Evolutionary conservation across 2,329 filamentous ascomycete species (phyloP).

Genomic region (Karstenula rhodostoma): DNA sequence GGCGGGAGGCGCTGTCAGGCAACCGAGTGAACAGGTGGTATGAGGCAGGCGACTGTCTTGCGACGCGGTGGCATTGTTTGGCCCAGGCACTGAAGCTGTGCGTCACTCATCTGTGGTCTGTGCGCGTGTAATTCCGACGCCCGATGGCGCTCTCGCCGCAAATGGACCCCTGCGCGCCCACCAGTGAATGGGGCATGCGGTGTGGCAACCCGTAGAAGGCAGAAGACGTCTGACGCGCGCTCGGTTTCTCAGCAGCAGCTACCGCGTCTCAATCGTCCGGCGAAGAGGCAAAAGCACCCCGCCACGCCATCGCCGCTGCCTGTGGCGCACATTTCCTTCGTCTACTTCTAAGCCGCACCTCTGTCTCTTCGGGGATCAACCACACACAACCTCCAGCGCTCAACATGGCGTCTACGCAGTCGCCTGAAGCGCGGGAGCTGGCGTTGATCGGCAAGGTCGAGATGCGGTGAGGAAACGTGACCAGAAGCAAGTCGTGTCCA

Average conservation of each 20-base stretch:
- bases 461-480: conserved; percentile 63
- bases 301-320: conserved; percentile 30
- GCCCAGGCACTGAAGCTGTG: conserved; percentile 14
- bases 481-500: neutral
- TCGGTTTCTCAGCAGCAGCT: conserved; percentile 16
- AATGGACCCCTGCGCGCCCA: conserved; percentile 25
- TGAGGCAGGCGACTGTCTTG: neutral
- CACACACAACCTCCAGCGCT: conserved; percentile 14
- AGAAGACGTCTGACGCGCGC: conserved; percentile 28
- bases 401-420: conserved; percentile 43
- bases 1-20: conserved; percentile 7
- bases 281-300: neutral
- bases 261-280: neutral
- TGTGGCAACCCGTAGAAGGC: conserved; percentile 32
- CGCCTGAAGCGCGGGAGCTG: conserved; percentile 74
- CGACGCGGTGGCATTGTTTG: neutral
- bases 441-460: conserved; percentile 85
- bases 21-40: conserved; percentile 17
- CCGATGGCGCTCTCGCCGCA: conserved; percentile 25
- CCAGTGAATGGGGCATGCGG: conserved; percentile 33
- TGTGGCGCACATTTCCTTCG: conserved; percentile 25
- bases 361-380: conserved; percentile 6
- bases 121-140: conserved; percentile 7
- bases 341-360: neutral
- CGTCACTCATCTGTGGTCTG: conserved; percentile 12